Percentiles rank a stretch among this genome's conserved stretches.
Conservation (phyloP, 768 basidiomycete species). For the Lactarius pseudohatsudake region DNA sequence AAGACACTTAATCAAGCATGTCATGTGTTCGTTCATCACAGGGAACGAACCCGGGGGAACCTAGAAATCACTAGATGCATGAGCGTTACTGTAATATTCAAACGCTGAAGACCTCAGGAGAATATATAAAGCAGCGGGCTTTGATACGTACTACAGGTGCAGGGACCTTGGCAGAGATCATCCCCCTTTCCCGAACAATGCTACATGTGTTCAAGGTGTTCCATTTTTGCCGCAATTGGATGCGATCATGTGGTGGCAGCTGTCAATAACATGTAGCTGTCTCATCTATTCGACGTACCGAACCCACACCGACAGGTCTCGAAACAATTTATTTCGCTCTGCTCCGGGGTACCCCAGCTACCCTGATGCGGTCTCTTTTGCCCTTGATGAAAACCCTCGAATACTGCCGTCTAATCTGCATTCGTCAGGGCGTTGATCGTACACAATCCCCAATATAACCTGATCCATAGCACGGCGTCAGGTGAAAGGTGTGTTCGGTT, state of each 20-base stretch:
- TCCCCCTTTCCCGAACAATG: neutral
- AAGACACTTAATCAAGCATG: neutral
- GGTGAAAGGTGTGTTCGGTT: neutral
- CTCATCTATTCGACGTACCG: constrained; percentile 1
- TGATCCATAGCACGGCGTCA: neutral
- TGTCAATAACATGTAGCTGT: neutral
- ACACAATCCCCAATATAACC: neutral
- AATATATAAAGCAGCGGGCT: neutral
- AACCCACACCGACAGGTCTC: constrained; percentile 7
- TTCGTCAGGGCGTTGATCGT: neutral
- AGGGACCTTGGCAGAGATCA: neutral
- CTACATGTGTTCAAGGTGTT: neutral
- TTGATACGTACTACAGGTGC: neutral
- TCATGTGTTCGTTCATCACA: neutral
- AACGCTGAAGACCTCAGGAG: neutral
- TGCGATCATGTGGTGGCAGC: neutral
- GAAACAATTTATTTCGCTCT: neutral
- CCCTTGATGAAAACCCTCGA: neutral
- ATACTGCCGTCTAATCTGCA: neutral
- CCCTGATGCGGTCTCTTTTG: constrained; percentile 1
- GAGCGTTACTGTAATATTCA: neutral
- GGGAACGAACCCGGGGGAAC: neutral
- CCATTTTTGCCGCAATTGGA: constrained; percentile 4
- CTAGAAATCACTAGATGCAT: neutral
- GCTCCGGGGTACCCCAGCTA: constrained; percentile 5